Evolutionary conservation across 2,329 filamentous ascomycete genomes (phyloP), one percentile per base, ranked within the genome.

Genomic region (Penicillium rolfsii): DNA sequence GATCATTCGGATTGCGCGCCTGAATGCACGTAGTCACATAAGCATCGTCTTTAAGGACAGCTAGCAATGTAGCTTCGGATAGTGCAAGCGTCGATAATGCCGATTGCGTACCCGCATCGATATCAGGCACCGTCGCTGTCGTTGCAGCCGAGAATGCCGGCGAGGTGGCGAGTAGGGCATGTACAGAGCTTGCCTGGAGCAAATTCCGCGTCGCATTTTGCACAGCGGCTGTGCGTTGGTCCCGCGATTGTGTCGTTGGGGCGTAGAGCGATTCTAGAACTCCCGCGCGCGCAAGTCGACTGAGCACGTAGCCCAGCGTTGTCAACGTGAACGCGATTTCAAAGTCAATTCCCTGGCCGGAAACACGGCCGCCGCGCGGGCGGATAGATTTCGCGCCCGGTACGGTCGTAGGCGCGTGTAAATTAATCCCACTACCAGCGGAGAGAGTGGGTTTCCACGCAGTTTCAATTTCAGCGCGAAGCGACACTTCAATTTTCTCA

Each of bases 31-130:
- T 85, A 1, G 90, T 88, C 1, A 94, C 90, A 71, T 97, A 98
- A 0, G 94, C 93, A 71, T 99, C 95, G 73, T 98, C 94, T 70
- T 98, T 98, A 53, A 96, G 76, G 0, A 98, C 92, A 0, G 92
- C 92, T 1, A 97, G 85, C 1, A 98, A 83, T 0, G 93, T 97
- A 0, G 93, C 93, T 77, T 97, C 94, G 1, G 93, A 92, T 35
- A 95, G 82, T 0, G 91, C 87, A 3, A 97, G 82, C 11, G 77
- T 75, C 1, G 79, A 71, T 3, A 82, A 68, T 6, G 79, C 79
- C 0, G 74, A 73, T 64, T 82, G 80, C 8, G 76, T 76, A 4
- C 71, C 71, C 8, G 74, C 65, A 55, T 79, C 77, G 5, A 85
- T 80, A 58, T 91, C 82, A 4, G 76, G 72, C 2, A 74, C 64